phyloP scores from a whole-genome alignment of 805 yeast species.

The Maudiozyma pseudohumilis region DNA sequence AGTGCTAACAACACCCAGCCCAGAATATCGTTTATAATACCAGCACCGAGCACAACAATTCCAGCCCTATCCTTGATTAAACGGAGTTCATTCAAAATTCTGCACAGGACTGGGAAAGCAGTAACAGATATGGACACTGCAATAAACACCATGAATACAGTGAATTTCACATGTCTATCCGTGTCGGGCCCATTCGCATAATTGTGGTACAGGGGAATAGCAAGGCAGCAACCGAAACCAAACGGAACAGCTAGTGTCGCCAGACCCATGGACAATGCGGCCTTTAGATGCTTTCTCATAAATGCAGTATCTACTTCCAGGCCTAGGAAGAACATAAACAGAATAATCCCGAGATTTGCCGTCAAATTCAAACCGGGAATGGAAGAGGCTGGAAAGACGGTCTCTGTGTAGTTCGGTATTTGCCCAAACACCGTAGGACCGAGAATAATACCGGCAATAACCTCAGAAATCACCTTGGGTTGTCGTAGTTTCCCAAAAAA shows the following conservation, averaged over 20 bases:
- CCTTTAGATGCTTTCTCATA: slow-evolving; percentile 47
- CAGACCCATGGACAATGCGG: slow-evolving; percentile 60
- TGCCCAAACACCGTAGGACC: slow-evolving; percentile 72
- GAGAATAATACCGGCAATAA: slow-evolving; percentile 60
- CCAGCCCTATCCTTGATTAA: slow-evolving; percentile 66
- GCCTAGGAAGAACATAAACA: slow-evolving; percentile 69
- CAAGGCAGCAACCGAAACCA: slow-evolving; percentile 64
- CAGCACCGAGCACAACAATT: slow-evolving; percentile 67
- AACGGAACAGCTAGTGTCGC: slow-evolving; percentile 71
- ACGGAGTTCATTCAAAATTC: slow-evolving; percentile 65
- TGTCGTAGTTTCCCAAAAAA: slow-evolving; percentile 57
- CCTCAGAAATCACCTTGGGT: slow-evolving; percentile 78
- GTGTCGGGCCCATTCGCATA: slow-evolving; percentile 32
- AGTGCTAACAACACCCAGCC: slow-evolving; percentile 79
- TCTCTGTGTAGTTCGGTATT: slow-evolving; percentile 54
- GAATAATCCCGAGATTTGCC: slow-evolving; percentile 66
- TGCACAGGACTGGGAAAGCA: slow-evolving; percentile 76
- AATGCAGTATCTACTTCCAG: slow-evolving; percentile 66
- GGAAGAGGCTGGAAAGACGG: slow-evolving; percentile 55
- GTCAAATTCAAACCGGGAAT: slow-evolving; percentile 54
- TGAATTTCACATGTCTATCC: slow-evolving; percentile 40
- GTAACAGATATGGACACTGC: slow-evolving; percentile 80
- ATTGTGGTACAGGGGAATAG: slow-evolving; percentile 55
- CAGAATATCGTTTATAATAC: slow-evolving; percentile 65
- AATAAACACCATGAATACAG: slow-evolving; percentile 69